A percentile compares a stretch with the other conserved stretches of the same genome.
These are phyloP conservation scores for Penicillium corylophilum DNA, from an alignment of 2,329 filamentous ascomycete species.

Conservation along the genomic window DNA sequence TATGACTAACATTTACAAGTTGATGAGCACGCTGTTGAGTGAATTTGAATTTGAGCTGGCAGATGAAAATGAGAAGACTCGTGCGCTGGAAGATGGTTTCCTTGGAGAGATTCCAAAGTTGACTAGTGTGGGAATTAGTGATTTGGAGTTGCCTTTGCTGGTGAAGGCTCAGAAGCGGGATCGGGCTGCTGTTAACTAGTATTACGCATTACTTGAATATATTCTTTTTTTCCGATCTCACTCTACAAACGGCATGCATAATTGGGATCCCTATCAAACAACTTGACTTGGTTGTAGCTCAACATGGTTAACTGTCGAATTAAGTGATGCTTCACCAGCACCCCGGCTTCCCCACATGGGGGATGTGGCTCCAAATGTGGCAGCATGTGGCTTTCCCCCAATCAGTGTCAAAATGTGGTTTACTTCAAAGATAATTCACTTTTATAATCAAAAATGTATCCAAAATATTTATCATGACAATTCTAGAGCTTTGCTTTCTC, in stretches of 20 bases:
- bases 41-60: constrained; percentile 35
- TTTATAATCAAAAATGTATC: background rate
- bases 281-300: too few relatives aligned
- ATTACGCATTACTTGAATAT: background rate
- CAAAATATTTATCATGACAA: background rate
- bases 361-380: background rate
- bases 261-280: too few relatives aligned
- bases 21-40: constrained; percentile 30
- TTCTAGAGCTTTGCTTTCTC: constrained; percentile 26
- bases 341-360: background rate
- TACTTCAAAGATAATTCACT: background rate
- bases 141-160: constrained; percentile 9
- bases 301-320: too few relatives aligned
- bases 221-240: background rate
- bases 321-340: background rate
- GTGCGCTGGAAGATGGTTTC: background rate
- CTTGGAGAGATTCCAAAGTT: constrained; percentile 2
- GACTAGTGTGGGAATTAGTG: constrained; percentile 14
- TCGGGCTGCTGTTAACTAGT: background rate
- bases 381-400: background rate
- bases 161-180: constrained; percentile 6
- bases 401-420: background rate
- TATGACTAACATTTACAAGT: constrained; percentile 36
- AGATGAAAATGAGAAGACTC: constrained; percentile 8
- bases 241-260: too few relatives aligned